Percentiles rank a stretch among this genome's conserved stretches.
phyloP scores from a whole-genome alignment of 2,329 filamentous ascomycete species.

The Xylaria sp. region DNA sequence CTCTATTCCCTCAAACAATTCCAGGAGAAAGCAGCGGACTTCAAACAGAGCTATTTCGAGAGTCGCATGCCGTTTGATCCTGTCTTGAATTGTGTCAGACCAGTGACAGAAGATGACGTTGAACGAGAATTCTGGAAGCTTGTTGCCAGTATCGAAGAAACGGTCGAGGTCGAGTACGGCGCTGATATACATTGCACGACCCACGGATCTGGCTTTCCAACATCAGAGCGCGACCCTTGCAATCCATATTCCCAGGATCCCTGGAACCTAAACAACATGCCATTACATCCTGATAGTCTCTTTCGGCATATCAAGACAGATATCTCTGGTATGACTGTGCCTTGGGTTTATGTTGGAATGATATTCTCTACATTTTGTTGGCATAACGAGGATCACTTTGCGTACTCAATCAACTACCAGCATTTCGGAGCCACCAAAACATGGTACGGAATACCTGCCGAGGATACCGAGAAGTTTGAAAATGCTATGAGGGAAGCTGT shows the following conservation, averaged over 20 bases:
- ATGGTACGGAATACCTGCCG: slow-evolving; percentile 97
- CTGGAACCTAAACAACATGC: slow-evolving; percentile 95
- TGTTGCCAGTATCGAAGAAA: slow-evolving; percentile 92
- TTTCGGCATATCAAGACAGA: slow-evolving; percentile 98
- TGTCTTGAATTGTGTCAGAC: slow-evolving; percentile 79
- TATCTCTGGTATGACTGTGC: slow-evolving; percentile 98
- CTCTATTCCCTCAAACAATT: slow-evolving; percentile 96
- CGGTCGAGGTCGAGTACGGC: slow-evolving; percentile 96
- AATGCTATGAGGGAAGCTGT: slow-evolving; percentile 94
- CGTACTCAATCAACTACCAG: slow-evolving; percentile 98
- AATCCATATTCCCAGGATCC: slow-evolving; percentile 89
- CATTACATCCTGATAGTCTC: slow-evolving; percentile 88
- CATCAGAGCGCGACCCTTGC: slow-evolving; percentile 87
- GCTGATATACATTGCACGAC: slow-evolving; percentile 98
- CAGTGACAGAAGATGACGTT: slow-evolving; percentile 93
- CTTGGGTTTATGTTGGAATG: slow-evolving; percentile 99
- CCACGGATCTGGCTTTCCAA: slow-evolving; percentile 96
- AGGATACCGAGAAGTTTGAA: slow-evolving; percentile 94
- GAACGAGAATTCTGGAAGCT: slow-evolving; percentile 97
- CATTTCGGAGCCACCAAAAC: slow-evolving; percentile 98
- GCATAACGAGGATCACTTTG: slow-evolving; percentile 99
- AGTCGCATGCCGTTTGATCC: slow-evolving; percentile 90
- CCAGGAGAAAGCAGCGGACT: slow-evolving; percentile 93
- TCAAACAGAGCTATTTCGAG: slow-evolving; percentile 94
- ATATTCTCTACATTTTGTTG: slow-evolving; percentile 99